Conservation (phyloP, 2,329 filamentous ascomycete species). For the Pseudocercospora macadamiae region DNA sequence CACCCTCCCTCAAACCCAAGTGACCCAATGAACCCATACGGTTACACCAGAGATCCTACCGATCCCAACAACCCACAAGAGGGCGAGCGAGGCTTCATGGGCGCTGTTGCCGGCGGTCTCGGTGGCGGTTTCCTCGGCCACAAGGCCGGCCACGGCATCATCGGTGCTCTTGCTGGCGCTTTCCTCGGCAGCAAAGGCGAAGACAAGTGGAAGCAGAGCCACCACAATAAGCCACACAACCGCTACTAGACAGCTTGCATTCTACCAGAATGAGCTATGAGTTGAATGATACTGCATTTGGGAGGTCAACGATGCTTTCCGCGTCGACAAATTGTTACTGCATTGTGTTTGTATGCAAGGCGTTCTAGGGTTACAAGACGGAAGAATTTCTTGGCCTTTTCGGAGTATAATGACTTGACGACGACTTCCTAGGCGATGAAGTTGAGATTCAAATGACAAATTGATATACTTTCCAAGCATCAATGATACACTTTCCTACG, state of each 20-base stretch:
- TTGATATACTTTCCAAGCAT: neutral
- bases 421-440: neutral
- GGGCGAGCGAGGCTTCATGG: conserved; percentile 61
- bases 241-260: neutral
- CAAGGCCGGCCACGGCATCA: conserved; percentile 60
- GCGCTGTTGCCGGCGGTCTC: conserved; percentile 59
- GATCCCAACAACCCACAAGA: conserved; percentile 52
- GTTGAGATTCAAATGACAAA: neutral
- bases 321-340: too few relatives aligned
- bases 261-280: too few relatives aligned
- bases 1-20: conserved; percentile 36
- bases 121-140: conserved; percentile 60
- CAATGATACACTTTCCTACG: neutral
- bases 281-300: neutral
- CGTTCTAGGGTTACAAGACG: too few relatives aligned
- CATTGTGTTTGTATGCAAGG: too few relatives aligned
- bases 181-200: conserved; percentile 52
- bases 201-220: conserved; percentile 11
- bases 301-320: neutral
- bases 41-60: conserved; percentile 36
- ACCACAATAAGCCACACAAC: conserved; percentile 9
- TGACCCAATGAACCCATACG: conserved; percentile 43
- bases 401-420: neutral
- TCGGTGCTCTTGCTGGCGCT: conserved; percentile 59
- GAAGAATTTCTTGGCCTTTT: too few relatives aligned